A percentile compares a stretch with the other conserved stretches of the same genome.
Conservation (phyloP, 2,329 filamentous ascomycete species). For the Penicillium sp. region DNA sequence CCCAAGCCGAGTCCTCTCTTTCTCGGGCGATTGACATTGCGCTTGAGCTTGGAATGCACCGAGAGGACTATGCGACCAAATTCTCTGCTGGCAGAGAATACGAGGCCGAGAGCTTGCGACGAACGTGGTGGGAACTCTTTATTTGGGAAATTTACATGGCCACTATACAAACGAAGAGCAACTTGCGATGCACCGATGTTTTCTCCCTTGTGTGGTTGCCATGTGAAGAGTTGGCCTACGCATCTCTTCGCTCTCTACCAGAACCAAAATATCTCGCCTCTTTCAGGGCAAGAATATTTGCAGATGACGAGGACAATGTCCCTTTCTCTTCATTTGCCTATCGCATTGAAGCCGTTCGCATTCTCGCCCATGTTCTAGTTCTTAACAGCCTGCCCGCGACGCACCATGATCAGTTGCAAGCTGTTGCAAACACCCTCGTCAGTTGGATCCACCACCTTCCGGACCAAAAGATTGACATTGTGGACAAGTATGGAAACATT, state of each 20-base stretch:
- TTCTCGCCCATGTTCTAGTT: constrained; percentile 68
- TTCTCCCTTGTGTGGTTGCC: constrained; percentile 69
- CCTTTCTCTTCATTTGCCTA: constrained; percentile 85
- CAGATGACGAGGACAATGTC: constrained; percentile 56
- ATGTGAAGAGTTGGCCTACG: constrained; percentile 67
- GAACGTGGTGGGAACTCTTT: constrained; percentile 83
- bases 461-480: constrained; percentile 62
- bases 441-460: constrained; percentile 79
- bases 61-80: constrained; percentile 54
- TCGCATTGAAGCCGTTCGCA: constrained; percentile 72
- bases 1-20: constrained; percentile 43
- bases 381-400: constrained; percentile 32
- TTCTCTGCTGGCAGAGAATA: constrained; percentile 51
- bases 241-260: constrained; percentile 53
- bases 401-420: constrained; percentile 54
- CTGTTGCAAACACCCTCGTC: constrained; percentile 52
- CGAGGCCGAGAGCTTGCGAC: constrained; percentile 74
- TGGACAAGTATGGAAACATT: constrained; percentile 65
- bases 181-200: constrained; percentile 29
- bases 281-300: constrained; percentile 63
- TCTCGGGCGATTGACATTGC: constrained; percentile 66
- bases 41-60: constrained; percentile 71
- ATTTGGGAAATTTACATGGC: constrained; percentile 78
- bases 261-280: constrained; percentile 53
- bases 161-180: constrained; percentile 50